phyloP scores from a whole-genome alignment of 371 early-diverging fungal species.

The Mucor velutinosus region DNA sequence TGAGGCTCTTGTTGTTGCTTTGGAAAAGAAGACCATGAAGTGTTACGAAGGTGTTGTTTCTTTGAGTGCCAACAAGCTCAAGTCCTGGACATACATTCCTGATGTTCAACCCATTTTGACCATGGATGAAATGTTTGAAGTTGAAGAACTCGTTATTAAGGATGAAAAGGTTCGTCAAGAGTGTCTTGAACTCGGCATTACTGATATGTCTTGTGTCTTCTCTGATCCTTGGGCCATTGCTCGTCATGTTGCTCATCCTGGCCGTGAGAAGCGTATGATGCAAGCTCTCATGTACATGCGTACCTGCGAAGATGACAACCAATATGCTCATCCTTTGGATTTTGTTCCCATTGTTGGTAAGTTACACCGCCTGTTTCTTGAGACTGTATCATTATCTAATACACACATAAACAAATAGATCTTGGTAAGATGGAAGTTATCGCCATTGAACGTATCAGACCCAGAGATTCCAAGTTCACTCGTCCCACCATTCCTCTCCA shows the following conservation, averaged over 20 bases:
- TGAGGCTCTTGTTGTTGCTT: conserved; percentile 45
- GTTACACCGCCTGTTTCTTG: background rate
- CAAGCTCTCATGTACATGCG: conserved; percentile 59
- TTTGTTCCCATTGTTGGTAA: conserved; percentile 56
- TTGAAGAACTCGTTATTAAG: conserved; percentile 48
- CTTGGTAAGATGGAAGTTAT: conserved; percentile 46
- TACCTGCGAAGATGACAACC: conserved; percentile 55
- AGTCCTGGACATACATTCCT: conserved; percentile 40
- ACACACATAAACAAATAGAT: conserved; percentile 27
- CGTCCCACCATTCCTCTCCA: conserved; percentile 51
- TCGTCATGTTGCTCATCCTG: conserved; percentile 45
- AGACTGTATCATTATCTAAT: background rate
- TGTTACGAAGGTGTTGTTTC: conserved; percentile 48
- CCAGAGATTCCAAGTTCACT: conserved; percentile 47
- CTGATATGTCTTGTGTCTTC: conserved; percentile 50
- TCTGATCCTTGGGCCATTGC: conserved; percentile 58
- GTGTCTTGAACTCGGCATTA: conserved; percentile 50
- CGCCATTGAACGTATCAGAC: conserved; percentile 48
- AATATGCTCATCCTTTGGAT: conserved; percentile 58
- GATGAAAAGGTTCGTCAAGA: conserved; percentile 42
- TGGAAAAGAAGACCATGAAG: conserved; percentile 45
- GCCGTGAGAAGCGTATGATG: conserved; percentile 48
- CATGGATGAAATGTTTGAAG: conserved; percentile 55
- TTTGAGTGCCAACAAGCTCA: conserved; percentile 28
- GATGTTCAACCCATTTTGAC: conserved; percentile 56